Conservation (phyloP, 1,284 basidiomycete species). For the Coniophora puteana region DNA sequence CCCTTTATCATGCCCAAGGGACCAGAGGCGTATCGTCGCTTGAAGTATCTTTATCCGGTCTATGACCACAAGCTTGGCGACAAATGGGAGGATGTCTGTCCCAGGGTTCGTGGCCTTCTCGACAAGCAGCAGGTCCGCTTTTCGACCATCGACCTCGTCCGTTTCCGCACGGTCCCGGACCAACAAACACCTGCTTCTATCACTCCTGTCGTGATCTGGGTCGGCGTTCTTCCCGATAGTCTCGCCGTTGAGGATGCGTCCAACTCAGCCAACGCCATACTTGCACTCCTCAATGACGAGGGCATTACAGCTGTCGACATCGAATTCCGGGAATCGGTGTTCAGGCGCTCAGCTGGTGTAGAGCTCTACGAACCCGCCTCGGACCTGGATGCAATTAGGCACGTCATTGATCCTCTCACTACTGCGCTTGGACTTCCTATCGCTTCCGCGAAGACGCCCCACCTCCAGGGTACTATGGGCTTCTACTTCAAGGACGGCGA, state of each 20-base stretch:
- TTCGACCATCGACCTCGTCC: constrained; percentile 23
- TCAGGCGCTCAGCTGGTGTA: constrained; percentile 19
- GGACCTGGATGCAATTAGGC: constrained; percentile 16
- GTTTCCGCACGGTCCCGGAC: constrained; percentile 17
- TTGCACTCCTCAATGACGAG: constrained; percentile 17
- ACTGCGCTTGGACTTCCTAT: constrained; percentile 30
- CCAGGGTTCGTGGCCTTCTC: constrained; percentile 13
- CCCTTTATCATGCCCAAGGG: constrained; percentile 16
- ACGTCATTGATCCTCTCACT: constrained; percentile 24
- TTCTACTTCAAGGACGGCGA: constrained; percentile 27
- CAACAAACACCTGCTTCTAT: not conserved
- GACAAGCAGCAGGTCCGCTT: constrained; percentile 17
- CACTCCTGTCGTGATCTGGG: constrained; percentile 15
- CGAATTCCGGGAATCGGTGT: constrained; percentile 2
- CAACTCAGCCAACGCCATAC: constrained; percentile 20
- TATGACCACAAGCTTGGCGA: constrained; percentile 17
- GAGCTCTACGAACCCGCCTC: constrained; percentile 20
- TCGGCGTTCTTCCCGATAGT: constrained; percentile 25
- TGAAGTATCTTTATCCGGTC: constrained; percentile 20
- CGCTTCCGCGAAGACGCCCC: constrained; percentile 18
- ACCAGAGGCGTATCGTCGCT: constrained; percentile 15
- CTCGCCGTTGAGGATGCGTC: constrained; percentile 22
- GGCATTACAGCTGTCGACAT: constrained; percentile 10
- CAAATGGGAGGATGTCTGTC: constrained; percentile 21
- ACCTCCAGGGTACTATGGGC: constrained; percentile 27